Conservation (phyloP, 164 flowering plant genomes). For the Macadamia integrifolia region DNA sequence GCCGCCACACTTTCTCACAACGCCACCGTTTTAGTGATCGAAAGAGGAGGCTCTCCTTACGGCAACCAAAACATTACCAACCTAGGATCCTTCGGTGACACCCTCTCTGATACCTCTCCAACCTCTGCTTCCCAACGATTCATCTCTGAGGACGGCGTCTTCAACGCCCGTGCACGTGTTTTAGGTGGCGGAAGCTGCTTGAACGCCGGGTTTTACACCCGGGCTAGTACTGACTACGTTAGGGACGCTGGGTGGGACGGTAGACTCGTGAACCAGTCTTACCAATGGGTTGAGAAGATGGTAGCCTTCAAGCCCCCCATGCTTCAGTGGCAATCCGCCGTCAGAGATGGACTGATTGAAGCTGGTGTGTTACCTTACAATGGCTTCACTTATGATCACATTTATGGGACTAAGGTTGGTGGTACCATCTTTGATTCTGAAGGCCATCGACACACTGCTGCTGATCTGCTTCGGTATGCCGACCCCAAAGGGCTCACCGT, state of each 20-base stretch:
- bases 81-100: slow-evolving; percentile 26
- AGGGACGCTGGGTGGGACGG: slow-evolving; percentile 39
- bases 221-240: slow-evolving; percentile 39
- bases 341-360: slow-evolving; percentile 63
- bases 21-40: slow-evolving; percentile 52
- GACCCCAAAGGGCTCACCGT: slow-evolving; percentile 43
- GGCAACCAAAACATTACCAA: slow-evolving; percentile 42
- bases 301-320: slow-evolving; percentile 56
- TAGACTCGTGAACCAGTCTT: slow-evolving; percentile 42
- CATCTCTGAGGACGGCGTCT: slow-evolving; percentile 73
- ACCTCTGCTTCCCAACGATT: slow-evolving; percentile 54
- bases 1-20: slow-evolving; percentile 74
- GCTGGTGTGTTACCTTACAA: slow-evolving; percentile 59
- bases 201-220: slow-evolving; percentile 75
- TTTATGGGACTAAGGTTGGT: slow-evolving; percentile 72
- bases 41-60: slow-evolving; percentile 79
- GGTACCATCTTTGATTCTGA: slow-evolving; percentile 69
- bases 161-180: slow-evolving; percentile 57
- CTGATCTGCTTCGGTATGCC: slow-evolving; percentile 70
- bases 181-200: slow-evolving; percentile 71
- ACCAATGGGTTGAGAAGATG: slow-evolving; percentile 66
- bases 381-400: slow-evolving; percentile 66
- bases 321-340: slow-evolving; percentile 69
- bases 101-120: slow-evolving; percentile 40
- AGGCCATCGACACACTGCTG: slow-evolving; percentile 72